A percentile compares a stretch with the other conserved stretches of the same genome.
Conservation (phyloP, 371 early-diverging fungal genomes). For the Mortierella sp. region DNA sequence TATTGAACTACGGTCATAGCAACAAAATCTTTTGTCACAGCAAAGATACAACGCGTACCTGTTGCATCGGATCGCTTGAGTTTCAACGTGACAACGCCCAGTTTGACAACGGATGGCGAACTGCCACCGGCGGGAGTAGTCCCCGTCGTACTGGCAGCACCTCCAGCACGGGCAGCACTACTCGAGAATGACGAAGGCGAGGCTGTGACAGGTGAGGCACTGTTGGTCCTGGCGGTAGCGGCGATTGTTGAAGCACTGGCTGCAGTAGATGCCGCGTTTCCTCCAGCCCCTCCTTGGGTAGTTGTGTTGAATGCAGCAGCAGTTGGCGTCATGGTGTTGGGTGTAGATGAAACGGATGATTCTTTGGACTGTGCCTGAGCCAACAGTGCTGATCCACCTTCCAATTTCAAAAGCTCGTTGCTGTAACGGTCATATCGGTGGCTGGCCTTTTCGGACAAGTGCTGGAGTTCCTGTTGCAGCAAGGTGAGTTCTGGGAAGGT, state of each 20-base stretch:
- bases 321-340: neutral
- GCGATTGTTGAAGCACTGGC: constrained; percentile 16
- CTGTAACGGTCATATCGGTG: constrained; percentile 32
- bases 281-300: neutral
- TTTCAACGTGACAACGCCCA: constrained; percentile 50
- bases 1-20: neutral
- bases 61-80: constrained; percentile 54
- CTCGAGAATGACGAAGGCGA: constrained; percentile 48
- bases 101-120: constrained; percentile 28
- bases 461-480: constrained; percentile 46
- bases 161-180: constrained; percentile 31
- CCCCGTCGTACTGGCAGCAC: constrained; percentile 12
- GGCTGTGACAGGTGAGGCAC: constrained; percentile 41
- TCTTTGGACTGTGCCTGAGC: constrained; percentile 36
- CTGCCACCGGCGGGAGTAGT: constrained; percentile 15
- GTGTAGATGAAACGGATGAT: constrained; percentile 25
- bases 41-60: constrained; percentile 10
- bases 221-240: constrained; percentile 10
- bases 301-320: constrained; percentile 14
- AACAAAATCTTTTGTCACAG: neutral
- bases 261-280: constrained; percentile 5
- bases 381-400: constrained; percentile 19
- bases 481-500: constrained; percentile 35
- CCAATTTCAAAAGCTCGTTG: constrained; percentile 33
- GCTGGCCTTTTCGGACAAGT: constrained; percentile 40